phyloP scores from a whole-genome alignment of 1,284 basidiomycete genomes.

The Marasmius fiardii region DNA sequence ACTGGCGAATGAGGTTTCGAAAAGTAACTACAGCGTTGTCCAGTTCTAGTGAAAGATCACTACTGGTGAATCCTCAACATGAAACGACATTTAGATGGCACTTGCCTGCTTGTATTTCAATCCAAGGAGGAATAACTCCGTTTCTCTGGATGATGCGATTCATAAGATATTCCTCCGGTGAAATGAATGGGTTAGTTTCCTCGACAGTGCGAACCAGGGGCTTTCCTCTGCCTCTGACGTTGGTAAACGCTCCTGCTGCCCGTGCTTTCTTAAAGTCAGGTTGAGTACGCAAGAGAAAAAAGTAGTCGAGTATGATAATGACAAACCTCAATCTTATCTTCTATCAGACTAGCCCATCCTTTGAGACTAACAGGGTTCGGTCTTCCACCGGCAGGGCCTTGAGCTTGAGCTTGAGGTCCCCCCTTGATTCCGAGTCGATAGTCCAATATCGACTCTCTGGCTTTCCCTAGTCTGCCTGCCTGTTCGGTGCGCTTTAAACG shows the following conservation, averaged over 20 bases:
- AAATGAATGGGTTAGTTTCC: constrained; percentile 80
- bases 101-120: constrained; percentile 77
- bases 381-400: constrained; percentile 27
- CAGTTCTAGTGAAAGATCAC: constrained; percentile 25
- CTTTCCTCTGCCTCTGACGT: constrained; percentile 73
- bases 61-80: neutral
- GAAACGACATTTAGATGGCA: constrained; percentile 4
- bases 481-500: constrained; percentile 48
- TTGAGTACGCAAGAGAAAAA: constrained; percentile 1
- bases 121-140: constrained; percentile 88
- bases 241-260: constrained; percentile 66
- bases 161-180: constrained; percentile 79
- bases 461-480: constrained; percentile 57
- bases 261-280: constrained; percentile 54
- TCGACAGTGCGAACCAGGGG: constrained; percentile 61
- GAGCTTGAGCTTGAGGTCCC: constrained; percentile 13
- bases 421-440: constrained; percentile 59
- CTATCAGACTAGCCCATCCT: constrained; percentile 74
- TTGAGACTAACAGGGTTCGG: constrained; percentile 61
- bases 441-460: constrained; percentile 73
- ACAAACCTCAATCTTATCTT: constrained; percentile 77
- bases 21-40: constrained; percentile 55
- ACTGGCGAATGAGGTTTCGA: constrained; percentile 56
- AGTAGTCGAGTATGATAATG: neutral
- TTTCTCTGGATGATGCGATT: constrained; percentile 86